phyloP scores from a whole-genome alignment of 805 yeast species.

The Lipomyces spencermartinsiae region DNA sequence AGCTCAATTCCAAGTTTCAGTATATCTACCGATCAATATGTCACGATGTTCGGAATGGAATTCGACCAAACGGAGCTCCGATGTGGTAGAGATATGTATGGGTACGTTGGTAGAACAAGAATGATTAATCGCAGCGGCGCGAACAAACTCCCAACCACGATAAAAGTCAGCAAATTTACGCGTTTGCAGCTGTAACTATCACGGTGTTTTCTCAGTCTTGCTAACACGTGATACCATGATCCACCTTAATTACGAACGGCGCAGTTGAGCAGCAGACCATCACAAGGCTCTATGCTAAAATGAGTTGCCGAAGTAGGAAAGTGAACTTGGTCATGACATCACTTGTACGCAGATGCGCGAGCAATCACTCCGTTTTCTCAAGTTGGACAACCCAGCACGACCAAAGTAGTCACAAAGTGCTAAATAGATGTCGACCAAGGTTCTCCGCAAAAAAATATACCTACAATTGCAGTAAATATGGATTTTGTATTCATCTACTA shows the following conservation, averaged over 20 bases:
- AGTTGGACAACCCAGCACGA: background rate
- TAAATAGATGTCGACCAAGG: background rate
- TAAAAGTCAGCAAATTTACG: background rate
- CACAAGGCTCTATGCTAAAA: background rate
- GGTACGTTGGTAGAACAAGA: background rate
- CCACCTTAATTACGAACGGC: background rate
- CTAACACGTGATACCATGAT: background rate
- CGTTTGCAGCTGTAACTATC: background rate
- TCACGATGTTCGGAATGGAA: background rate
- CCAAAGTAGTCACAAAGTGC: background rate
- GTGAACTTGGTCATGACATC: background rate
- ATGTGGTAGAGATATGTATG: background rate
- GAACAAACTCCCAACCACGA: slow-evolving; percentile 3
- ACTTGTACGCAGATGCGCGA: no score
- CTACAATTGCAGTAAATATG: background rate
- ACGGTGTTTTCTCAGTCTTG: background rate
- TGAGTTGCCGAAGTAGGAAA: background rate
- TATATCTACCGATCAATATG: background rate
- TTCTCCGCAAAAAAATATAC: background rate
- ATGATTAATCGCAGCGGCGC: background rate
- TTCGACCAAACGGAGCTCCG: background rate
- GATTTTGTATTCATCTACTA: background rate
- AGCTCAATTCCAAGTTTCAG: background rate
- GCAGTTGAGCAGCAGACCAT: background rate
- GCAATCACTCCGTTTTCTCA: no score